These are phyloP conservation scores for Podochytrium sp. DNA, from an alignment of 192 early-diverging fungal genomes.

Conservation along the genomic window DNA sequence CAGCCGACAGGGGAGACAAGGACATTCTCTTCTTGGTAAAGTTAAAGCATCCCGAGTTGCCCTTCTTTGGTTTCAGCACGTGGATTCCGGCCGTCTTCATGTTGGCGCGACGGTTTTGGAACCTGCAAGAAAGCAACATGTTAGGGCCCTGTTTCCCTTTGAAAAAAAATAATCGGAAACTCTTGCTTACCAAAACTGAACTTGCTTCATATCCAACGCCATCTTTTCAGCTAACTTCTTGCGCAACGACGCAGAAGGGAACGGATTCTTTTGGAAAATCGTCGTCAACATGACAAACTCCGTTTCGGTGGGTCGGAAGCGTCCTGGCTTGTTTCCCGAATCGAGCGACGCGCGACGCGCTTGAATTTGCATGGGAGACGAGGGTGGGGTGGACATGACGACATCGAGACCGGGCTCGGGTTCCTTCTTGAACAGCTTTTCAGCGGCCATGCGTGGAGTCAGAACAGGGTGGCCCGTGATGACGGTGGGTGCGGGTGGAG, in stretches of 20 bases:
- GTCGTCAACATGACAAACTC: constrained; percentile 6
- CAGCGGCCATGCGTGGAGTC: not conserved
- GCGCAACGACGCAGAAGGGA: not conserved
- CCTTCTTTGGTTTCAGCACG: constrained; percentile 8
- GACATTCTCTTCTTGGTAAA: constrained; percentile 5
- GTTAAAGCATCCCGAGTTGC: not conserved
- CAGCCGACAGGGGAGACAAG: not conserved
- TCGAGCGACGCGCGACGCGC: constrained; percentile 7
- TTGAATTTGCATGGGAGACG: not conserved
- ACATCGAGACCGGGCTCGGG: constrained; percentile 15
- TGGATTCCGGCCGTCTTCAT: constrained; percentile 12
- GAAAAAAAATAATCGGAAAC: not conserved
- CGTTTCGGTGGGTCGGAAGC: constrained; percentile 19
- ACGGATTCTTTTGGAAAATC: constrained; percentile 26
- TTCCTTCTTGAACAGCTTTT: too few species aligned
- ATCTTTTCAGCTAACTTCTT: constrained; percentile 17
- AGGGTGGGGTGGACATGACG: not conserved
- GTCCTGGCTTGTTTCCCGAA: not conserved
- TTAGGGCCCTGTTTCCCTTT: not conserved
- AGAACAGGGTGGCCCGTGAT: not conserved
- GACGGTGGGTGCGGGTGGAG: not conserved
- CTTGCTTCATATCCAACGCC: constrained; percentile 17
- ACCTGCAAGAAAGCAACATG: too few species aligned
- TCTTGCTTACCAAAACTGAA: too few species aligned
- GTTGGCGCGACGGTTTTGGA: constrained; percentile 1